Evolutionary conservation across 2,329 filamentous ascomycete species (phyloP).

Genomic region (Phaeosphaeriaceae sp.): DNA sequence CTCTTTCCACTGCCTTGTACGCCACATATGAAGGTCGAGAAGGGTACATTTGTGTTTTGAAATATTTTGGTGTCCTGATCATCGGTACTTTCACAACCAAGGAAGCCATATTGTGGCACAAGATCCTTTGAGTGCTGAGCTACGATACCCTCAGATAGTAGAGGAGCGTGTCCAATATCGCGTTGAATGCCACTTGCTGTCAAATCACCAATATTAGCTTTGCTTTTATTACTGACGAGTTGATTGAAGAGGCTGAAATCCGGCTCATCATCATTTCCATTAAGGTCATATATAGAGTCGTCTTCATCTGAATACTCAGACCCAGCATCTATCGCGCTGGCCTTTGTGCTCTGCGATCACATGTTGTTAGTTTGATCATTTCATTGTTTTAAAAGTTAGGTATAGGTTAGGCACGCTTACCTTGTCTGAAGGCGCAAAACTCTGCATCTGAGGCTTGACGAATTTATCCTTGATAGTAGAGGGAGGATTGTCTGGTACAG

Average conservation of each 20-base stretch:
- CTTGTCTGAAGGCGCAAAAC: too few species aligned
- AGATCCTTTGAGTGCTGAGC: conserved; percentile 11
- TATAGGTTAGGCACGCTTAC: too few species aligned
- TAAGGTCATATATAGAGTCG: neutral
- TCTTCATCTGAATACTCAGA: neutral
- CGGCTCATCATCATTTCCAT: neutral
- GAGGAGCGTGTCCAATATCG: conserved; percentile 16
- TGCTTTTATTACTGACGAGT: neutral
- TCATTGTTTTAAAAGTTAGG: too few species aligned
- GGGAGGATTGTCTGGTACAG: too few species aligned
- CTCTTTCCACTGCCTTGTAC: conserved; percentile 68
- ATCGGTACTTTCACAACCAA: conserved; percentile 5
- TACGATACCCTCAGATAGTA: conserved; percentile 6
- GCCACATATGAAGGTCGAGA: conserved; percentile 67
- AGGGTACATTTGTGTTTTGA: conserved; percentile 62
- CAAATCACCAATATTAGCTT: too few species aligned
- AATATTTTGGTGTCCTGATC: conserved; percentile 40
- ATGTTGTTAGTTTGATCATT: neutral
- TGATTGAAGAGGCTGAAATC: conserved; percentile 2
- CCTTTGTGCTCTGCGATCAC: neutral
- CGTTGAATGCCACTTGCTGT: neutral
- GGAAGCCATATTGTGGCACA: conserved; percentile 20
- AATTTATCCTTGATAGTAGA: too few species aligned
- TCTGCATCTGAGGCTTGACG: too few species aligned
- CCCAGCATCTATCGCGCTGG: neutral